These are phyloP conservation scores for Maudiozyma humilis DNA, from an alignment of 1,139 yeast species.

Conservation along the genomic window DNA sequence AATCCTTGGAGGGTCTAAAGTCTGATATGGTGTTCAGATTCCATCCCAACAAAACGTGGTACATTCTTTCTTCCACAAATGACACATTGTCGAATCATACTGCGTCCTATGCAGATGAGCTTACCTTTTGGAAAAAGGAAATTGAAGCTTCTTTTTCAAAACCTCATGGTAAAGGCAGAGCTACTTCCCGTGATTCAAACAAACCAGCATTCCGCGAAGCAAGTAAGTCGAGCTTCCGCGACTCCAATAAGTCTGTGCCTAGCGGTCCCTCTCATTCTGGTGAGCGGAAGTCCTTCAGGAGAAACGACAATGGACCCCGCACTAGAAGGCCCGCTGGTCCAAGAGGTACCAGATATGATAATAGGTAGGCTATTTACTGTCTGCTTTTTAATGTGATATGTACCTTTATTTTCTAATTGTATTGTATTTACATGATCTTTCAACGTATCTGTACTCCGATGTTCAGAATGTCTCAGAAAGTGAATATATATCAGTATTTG, in stretches of 20 bases:
- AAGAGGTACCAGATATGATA: conserved; percentile 1
- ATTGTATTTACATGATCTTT: conserved; percentile 4
- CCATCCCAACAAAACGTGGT: conserved; percentile 22
- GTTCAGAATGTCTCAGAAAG: neutral
- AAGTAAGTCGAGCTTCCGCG: too few species aligned
- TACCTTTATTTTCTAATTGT: neutral
- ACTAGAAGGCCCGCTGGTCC: neutral
- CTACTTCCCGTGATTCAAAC: neutral
- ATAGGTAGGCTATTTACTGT: neutral
- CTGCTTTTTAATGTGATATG: neutral
- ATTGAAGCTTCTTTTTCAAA: conserved; percentile 2
- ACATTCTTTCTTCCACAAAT: conserved; percentile 16
- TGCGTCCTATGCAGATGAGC: conserved; percentile 9
- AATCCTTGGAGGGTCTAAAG: conserved; percentile 4
- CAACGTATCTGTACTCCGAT: neutral
- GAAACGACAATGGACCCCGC: conserved; percentile 2
- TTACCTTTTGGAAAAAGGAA: conserved; percentile 14
- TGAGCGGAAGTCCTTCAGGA: neutral
- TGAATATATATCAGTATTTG: conserved; percentile 1
- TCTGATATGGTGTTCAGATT: conserved; percentile 18
- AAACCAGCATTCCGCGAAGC: too few species aligned
- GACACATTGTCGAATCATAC: conserved; percentile 17
- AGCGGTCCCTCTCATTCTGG: neutral
- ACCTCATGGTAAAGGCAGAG: neutral
- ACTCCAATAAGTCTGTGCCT: neutral